Percentiles rank a stretch among this genome's conserved stretches.
These are phyloP conservation scores for Pseudocercospora cruenta DNA, from an alignment of 2,329 filamentous ascomycete genomes.

Conservation along the genomic window DNA sequence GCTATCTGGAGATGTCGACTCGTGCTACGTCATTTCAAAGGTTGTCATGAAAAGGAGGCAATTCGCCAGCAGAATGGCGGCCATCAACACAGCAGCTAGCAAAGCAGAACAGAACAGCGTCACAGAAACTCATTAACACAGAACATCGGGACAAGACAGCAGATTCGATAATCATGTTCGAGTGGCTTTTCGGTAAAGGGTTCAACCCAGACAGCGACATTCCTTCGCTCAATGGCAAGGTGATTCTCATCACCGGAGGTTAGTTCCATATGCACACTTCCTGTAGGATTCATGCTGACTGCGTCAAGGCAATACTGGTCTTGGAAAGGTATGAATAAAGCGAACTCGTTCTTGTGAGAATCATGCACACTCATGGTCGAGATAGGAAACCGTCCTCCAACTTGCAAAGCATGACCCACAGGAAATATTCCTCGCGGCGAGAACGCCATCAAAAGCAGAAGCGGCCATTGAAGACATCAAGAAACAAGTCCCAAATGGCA, in stretches of 20 bases:
- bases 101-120: background rate
- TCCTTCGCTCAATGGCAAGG: conserved; percentile 37
- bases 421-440: conserved; percentile 53
- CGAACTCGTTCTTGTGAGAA: too few relatives aligned
- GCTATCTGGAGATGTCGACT: background rate
- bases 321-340: conserved; percentile 43
- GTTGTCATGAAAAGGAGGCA: background rate
- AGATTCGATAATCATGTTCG: conserved; percentile 16
- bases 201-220: conserved; percentile 39
- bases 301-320: conserved; percentile 47
- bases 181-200: conserved; percentile 27
- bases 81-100: background rate
- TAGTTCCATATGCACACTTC: background rate
- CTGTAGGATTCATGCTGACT: background rate
- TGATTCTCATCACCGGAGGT: conserved; percentile 36
- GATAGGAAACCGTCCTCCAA: conserved; percentile 46
- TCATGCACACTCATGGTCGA: background rate
- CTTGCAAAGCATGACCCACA: conserved; percentile 51
- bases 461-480: conserved; percentile 48
- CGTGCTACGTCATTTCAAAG: background rate
- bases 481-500: conserved; percentile 39
- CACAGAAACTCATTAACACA: background rate
- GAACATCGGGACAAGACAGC: background rate
- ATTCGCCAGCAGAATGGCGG: background rate
- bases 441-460: conserved; percentile 48